phyloP scores from a whole-genome alignment of 129 eudicot species.

The carrot (Daucus carota) region DNA sequence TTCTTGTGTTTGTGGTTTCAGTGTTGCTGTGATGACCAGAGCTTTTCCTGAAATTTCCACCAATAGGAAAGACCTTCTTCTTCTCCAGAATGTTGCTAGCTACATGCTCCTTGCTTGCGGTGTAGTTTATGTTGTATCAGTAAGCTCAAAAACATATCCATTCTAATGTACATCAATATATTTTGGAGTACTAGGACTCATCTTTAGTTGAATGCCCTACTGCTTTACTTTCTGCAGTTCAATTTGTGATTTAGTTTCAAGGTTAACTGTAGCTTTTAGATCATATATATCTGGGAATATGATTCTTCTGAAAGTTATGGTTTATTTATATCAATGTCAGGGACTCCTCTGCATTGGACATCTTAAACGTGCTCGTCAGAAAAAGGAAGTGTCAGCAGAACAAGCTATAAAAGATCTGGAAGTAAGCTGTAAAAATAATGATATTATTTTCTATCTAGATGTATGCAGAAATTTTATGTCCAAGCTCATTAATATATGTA shows the following conservation, averaged over 20 bases:
- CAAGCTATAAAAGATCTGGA: constrained; percentile 84
- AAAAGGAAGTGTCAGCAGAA: constrained; percentile 51
- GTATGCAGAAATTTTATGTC: neutral
- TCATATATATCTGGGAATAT: neutral
- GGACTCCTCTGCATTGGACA: constrained; percentile 77
- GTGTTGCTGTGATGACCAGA: constrained; percentile 99
- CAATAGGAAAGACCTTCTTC: constrained; percentile 44
- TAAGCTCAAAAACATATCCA: constrained; percentile 30
- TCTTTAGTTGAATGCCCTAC: neutral
- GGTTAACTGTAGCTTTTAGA: neutral
- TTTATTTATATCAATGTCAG: constrained; percentile 15
- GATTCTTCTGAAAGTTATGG: neutral
- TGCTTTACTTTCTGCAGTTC: neutral
- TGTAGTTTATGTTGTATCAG: constrained; percentile 67
- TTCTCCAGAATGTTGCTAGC: constrained; percentile 77
- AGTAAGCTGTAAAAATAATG: constrained; percentile 31
- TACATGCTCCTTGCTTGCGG: constrained; percentile 89
- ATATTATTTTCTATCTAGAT: neutral
- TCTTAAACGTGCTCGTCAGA: constrained; percentile 80
- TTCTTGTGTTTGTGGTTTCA: constrained; percentile 21
- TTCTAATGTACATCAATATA: neutral
- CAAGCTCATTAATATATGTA: neutral
- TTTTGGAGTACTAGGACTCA: neutral
- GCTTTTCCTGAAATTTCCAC: constrained; percentile 60
- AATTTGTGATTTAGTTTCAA: neutral